These are phyloP conservation scores for Neurospora sp. DNA, from an alignment of 2,329 filamentous ascomycete species.

Conservation along the genomic window DNA sequence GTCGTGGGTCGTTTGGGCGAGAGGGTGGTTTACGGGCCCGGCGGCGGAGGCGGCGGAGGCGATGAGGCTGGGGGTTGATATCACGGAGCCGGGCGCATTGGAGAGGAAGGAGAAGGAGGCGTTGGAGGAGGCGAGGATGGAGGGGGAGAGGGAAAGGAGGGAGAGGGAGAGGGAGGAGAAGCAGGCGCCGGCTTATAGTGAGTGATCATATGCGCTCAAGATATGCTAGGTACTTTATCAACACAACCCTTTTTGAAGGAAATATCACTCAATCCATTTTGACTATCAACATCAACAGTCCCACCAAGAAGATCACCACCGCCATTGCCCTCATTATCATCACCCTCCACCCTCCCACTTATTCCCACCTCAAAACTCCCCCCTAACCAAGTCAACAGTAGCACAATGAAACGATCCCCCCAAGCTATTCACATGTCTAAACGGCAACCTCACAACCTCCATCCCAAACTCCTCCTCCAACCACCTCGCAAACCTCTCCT, in stretches of 20 bases:
- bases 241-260: neutral
- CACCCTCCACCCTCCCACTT: neutral
- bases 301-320: neutral
- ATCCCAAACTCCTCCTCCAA: slow-evolving; percentile 10
- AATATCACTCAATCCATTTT: neutral
- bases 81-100: slow-evolving; percentile 33
- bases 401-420: slow-evolving; percentile 25
- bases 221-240: neutral
- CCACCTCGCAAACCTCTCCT: slow-evolving; percentile 14
- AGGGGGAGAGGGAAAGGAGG: neutral
- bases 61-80: slow-evolving; percentile 36
- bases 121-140: slow-evolving; percentile 25
- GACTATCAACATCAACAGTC: neutral
- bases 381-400: slow-evolving; percentile 9
- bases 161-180: neutral
- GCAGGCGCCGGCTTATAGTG: neutral
- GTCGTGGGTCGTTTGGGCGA: slow-evolving; percentile 42
- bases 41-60: slow-evolving; percentile 41
- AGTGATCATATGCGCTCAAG: neutral
- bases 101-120: slow-evolving; percentile 27
- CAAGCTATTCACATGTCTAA: slow-evolving; percentile 23
- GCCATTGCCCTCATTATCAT: neutral
- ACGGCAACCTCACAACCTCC: slow-evolving; percentile 16
- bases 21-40: slow-evolving; percentile 46
- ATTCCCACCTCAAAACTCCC: neutral